A percentile compares a stretch with the other conserved stretches of the same genome.
Conservation (phyloP, 208 protist species). For the Leishmania major region DNA sequence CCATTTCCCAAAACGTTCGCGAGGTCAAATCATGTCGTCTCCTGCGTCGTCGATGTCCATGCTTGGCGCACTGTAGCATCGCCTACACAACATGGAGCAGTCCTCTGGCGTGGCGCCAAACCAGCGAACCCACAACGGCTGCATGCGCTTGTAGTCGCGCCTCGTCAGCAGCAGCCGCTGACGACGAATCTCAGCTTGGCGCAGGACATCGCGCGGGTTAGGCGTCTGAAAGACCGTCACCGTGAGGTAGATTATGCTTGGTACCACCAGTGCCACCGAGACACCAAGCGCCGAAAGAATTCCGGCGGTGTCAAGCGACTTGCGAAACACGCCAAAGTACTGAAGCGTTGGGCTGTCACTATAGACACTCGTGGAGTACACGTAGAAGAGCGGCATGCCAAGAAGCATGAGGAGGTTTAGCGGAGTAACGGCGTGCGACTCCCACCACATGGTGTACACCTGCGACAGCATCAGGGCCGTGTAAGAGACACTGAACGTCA, state of each 20-base stretch:
- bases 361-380: constrained; percentile 47
- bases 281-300: constrained; percentile 52
- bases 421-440: constrained; percentile 85
- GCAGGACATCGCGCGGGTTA: constrained; percentile 65
- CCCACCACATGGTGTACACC: constrained; percentile 77
- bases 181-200: constrained; percentile 35
- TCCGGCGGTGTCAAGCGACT: constrained; percentile 38
- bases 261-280: constrained; percentile 45
- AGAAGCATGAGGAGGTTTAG: constrained; percentile 66
- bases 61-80: neutral
- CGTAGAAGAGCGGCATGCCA: constrained; percentile 74
- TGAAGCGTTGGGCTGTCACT: constrained; percentile 44
- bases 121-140: constrained; percentile 41
- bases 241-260: constrained; percentile 37
- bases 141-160: constrained; percentile 11
- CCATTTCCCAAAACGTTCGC: neutral
- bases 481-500: constrained; percentile 86
- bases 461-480: constrained; percentile 88
- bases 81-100: constrained; percentile 18
- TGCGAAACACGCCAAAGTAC: constrained; percentile 69
- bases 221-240: constrained; percentile 23
- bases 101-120: constrained; percentile 37
- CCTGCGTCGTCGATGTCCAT: neutral
- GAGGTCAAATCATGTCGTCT: neutral
- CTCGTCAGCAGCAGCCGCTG: constrained; percentile 16